Base-by-base conservation (phyloP, 108 stramenopile species). In the Skeletonema tropicum region DNA sequence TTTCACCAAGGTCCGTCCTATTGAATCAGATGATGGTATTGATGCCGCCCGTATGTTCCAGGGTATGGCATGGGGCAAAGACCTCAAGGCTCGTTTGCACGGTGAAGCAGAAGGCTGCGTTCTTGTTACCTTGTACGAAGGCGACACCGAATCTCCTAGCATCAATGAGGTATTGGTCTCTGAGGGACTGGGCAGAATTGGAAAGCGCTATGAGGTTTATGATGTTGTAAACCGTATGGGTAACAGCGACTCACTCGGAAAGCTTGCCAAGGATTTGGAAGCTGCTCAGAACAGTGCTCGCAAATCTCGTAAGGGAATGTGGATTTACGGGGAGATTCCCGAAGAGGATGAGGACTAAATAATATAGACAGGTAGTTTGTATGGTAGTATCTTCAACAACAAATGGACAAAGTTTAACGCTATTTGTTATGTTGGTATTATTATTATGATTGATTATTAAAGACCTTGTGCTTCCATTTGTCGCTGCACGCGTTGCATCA, bases 241-340 rank as follows among this genome's bases (percentile, higher is more conserved):
- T 32, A 77, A 82, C 15, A 82, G 74, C 38, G 73, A 86, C n/a
- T 45, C 78, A 2, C 77, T 91, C 60, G 59, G 78, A 0, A 87
- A 87, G 64, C 76, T 94, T 69, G 82, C 84, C 8, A 82, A 80
- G 17, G 84, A 89, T 41, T 73, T 96, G 60, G 79, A 83, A 46
- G 85, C 67, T 21, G 84, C 91, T 14, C 90, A 94, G 68, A 87
- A 91, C 59, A 79, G 59, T 30, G 93, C 96, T 13, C 87, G 93
- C 52, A 83, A 76, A 29, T 74, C 85, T 29, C 92, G 93, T 60
- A 68, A 82, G 57, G 96, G 96, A 15, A 94, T 96, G 87, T 96
- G 96, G 96, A 82, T 89, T 31, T 96, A 96, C 70, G 96, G 96
- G 12, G 96, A 96, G 60, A 86, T 96, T 58, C 90, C 91, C 39